phyloP scores from a whole-genome alignment of 2,329 filamentous ascomycete species.

The Lasiodiplodia sp. region DNA sequence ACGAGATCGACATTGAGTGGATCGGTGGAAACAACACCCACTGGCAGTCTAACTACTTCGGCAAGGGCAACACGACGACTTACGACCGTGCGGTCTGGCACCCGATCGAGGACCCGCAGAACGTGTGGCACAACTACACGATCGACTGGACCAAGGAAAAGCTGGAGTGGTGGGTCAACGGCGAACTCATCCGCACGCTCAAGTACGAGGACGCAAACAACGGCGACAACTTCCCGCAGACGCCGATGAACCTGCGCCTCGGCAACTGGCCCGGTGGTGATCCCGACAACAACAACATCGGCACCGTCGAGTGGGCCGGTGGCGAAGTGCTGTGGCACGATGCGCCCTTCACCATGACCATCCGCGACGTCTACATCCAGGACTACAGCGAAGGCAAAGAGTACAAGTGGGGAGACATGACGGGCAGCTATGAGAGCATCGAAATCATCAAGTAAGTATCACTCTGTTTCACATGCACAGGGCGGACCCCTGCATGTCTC shows the following conservation, averaged over 20 bases:
- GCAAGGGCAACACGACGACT: constrained; percentile 61
- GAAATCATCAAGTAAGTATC: constrained; percentile 52
- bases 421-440: constrained; percentile 66
- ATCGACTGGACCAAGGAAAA: constrained; percentile 72
- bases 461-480: constrained; percentile 31
- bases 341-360: constrained; percentile 76
- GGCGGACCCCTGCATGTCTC: constrained; percentile 8
- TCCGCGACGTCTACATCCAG: constrained; percentile 66
- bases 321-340: constrained; percentile 71
- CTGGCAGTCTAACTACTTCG: constrained; percentile 62
- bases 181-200: constrained; percentile 66
- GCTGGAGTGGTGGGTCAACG: constrained; percentile 72
- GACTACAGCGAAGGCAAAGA: constrained; percentile 66
- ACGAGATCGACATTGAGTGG: constrained; percentile 63
- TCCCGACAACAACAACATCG: constrained; percentile 48
- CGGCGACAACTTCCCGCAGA: constrained; percentile 72
- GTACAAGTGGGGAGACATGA: constrained; percentile 69
- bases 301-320: constrained; percentile 63
- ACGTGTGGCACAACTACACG: constrained; percentile 51
- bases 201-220: constrained; percentile 64
- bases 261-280: constrained; percentile 72
- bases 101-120: constrained; percentile 41
- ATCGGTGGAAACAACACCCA: constrained; percentile 47
- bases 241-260: constrained; percentile 74
- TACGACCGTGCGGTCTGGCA: constrained; percentile 56